Evolutionary conservation across 805 yeast genomes (phyloP), one percentile per base, ranked within the genome.

Genomic region (Yueomyces sinensis): DNA sequence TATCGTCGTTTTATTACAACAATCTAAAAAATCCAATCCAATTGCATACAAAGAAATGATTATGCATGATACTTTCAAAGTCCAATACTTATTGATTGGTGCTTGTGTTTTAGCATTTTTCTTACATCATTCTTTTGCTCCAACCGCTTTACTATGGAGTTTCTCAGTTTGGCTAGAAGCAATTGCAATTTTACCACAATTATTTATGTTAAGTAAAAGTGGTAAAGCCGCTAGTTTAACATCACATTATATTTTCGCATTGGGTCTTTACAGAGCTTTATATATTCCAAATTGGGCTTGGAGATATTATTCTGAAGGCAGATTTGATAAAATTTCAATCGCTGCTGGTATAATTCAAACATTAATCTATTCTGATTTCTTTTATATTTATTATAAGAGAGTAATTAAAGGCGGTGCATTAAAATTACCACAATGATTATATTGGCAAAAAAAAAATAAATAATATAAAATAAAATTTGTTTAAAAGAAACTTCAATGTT

Each of bases 241-340:
- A 3, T 70, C 79, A 33, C 96, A 91, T 58, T 91, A 91, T 58
- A 83, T 91, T 41, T 87, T 89, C 57, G 94, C 96, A 1, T 65
- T 91, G 52, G 98, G 98, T 13, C 45, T 80, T 3, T 91, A 91
- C 65, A 69, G 98, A 45, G 81, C 89, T 0, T 65, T 91, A 34
- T 91, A 91, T 56, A 74, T 91, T 45, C 93, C 94, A 43, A 91
- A 89, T 60, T 91, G 98, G 98, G 55, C 86, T 44, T 91, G 86
- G 69, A 74, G 96, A 56, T 83, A 77, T 61, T 61, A 61, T 40
- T 42, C 58, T 13, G 89, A 81, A 43, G 70, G 65, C 17, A 49
- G 45, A 38, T 63, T 79, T 37, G 95, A 86, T 50, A 68, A 68
- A 42, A 65, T 87, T 36, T 70, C 94, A 2, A 63, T 89, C 9